phyloP scores from a whole-genome alignment of 73 alveolate genomes.

The Durusdinium trenchii region DNA sequence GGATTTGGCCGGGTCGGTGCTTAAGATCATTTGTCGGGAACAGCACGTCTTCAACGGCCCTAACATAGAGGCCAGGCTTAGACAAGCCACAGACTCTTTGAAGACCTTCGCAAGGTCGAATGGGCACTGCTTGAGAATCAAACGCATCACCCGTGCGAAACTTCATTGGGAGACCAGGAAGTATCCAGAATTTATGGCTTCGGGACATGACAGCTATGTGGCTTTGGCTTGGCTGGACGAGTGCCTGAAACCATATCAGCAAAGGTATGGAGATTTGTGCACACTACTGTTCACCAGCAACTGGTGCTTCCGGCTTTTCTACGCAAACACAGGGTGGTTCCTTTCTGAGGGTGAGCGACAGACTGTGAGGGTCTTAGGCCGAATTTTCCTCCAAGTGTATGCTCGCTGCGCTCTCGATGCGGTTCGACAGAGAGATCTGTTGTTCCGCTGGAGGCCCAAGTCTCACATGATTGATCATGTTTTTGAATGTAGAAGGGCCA shows the following conservation, averaged over 20 bases:
- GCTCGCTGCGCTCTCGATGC: not conserved
- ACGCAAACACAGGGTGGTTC: not conserved
- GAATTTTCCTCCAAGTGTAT: not conserved
- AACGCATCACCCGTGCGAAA: not conserved
- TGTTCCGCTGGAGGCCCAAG: conserved; percentile 11
- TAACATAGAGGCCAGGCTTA: not conserved
- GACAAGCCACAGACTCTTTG: not conserved
- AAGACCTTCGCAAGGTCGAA: not conserved
- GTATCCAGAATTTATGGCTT: not conserved
- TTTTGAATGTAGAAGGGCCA: not conserved
- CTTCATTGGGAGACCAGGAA: not conserved
- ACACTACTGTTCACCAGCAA: not conserved
- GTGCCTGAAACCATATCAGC: not conserved
- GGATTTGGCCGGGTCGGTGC: not conserved
- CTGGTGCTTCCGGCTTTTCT: not conserved
- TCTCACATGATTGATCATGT: not conserved
- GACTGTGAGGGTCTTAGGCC: not conserved
- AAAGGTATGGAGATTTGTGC: not conserved
- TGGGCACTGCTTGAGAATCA: not conserved
- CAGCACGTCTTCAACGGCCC: not conserved
- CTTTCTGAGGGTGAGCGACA: not conserved
- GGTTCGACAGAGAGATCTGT: not conserved
- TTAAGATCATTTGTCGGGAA: not conserved
- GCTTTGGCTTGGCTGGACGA: not conserved
- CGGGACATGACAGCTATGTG: conserved; percentile 11